Conservation (phyloP, 2,329 filamentous ascomycete species). For the Fusarium sp. region DNA sequence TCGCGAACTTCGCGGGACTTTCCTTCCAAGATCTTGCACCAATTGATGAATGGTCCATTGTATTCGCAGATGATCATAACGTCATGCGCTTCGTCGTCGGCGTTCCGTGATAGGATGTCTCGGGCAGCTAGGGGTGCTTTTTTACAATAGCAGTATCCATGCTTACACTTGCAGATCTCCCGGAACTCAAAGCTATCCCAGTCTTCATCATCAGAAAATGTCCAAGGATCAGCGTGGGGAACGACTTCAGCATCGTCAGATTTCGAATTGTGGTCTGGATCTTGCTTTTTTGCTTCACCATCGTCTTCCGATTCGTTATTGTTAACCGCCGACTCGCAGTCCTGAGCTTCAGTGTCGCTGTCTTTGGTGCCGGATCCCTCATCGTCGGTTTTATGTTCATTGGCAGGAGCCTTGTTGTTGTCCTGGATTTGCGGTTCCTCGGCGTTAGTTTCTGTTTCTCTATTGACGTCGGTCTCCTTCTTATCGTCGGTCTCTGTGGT, state of each 20-base stretch:
- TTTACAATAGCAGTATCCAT: background rate
- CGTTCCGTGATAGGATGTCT: background rate
- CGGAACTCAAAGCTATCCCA: background rate
- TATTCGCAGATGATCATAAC: background rate
- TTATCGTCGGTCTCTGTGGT: too few species aligned
- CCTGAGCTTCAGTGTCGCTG: background rate
- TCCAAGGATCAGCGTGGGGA: background rate
- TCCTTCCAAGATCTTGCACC: background rate
- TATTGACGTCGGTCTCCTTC: too few species aligned
- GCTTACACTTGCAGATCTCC: background rate
- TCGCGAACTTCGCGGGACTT: background rate
- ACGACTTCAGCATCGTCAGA: background rate
- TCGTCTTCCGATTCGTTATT: background rate
- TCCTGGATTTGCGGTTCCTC: too few species aligned
- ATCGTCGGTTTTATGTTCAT: background rate
- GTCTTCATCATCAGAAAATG: background rate
- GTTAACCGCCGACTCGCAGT: background rate
- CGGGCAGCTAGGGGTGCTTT: background rate
- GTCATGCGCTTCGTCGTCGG: background rate
- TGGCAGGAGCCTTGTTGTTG: background rate
- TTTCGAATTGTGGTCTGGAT: too few species aligned
- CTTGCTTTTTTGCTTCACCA: background rate
- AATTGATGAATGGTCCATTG: background rate
- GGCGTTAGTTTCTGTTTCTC: too few species aligned
- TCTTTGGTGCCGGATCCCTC: background rate